Base-by-base conservation (phyloP, 345 rosid species). In the Citropsis articulata region DNA sequence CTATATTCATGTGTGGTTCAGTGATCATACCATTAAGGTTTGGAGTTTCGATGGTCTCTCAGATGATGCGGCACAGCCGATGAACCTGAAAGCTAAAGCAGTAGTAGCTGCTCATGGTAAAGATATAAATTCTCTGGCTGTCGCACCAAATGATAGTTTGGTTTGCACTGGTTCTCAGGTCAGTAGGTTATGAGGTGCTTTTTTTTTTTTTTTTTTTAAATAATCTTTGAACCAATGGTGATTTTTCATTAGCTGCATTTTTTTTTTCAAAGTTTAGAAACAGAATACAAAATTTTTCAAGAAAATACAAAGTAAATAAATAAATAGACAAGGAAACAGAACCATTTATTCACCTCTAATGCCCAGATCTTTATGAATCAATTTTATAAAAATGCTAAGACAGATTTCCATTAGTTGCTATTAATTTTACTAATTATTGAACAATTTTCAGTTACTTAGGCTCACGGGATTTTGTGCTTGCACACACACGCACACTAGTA, bases 161-260 rank as follows among this genome's bases (percentile, higher is more conserved):
- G 97, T 90, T 82, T 94, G 98, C 82, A 92, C 92, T 84, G 98
- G 97, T 76, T 96, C 99, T 45, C 96, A 91, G 97, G 99, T 94
- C 78, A 79, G 88, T 84, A 68, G 38, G 55, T 36, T 68, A 22
- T 28, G 21, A 25, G 30, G 27, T 18, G 18, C 30, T 31, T 22
- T 50, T 77, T 30, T 9, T 70, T 38, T 68, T 8, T 7, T 38
- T 38, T 8, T 38, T 38, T n/a, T n/a, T n/a, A n/a, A n/a, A n/a
- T 2, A 38, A 73, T 59, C 48, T 38, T 59, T 28, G 36, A 36
- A 24, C 31, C 14, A 55, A 3, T 59, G 42, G 19, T 53, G 45
- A 30, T 24, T 63, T 35, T 68, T 36, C 25, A 9, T 55, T 45
- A 75, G 10, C 64, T 25, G 60, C 45, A 36, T 18, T 53, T 33